Base-by-base conservation (phyloP, 2,329 filamentous ascomycete genomes). In the Stagonosporopsis cucurbitacearum region DNA sequence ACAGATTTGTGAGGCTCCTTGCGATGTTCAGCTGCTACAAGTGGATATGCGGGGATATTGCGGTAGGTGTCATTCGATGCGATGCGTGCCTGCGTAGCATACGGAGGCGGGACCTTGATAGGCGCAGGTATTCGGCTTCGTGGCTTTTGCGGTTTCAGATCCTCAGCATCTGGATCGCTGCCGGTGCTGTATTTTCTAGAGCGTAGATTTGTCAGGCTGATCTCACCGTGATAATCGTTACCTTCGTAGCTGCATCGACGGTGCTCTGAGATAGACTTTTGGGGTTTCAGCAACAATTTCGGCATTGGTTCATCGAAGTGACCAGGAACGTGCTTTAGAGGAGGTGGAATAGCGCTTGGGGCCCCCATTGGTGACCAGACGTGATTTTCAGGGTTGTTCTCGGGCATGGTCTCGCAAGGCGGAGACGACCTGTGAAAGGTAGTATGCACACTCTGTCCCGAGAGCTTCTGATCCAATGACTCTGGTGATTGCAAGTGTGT, bases 241-340 rank as follows among this genome's bases (percentile, higher is more conserved):
- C 65, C 67, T 43, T 67, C 64, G 22, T 71, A 69, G 50, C 68
- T 71, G 9, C 67, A 67, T 15, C 51, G 22, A 25, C 64, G 59
- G 25, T 39, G 11, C n/a, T 58, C 44, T 25, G 43, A 28, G 23
- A 23, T 30, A 11, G 50, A 54, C 9, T 37, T 56, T 12, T 57
- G 46, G 13, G 35, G 13, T 2, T 28, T 23, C 15, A 58, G 15
- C 28, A 33, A 1, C 9, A 2, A 9, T 6, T 25, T 19, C 19
- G 41, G 46, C 13, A 33, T 22, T 3, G 33, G 22, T 15, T 45
- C 32, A 3, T 35, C 26, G 5, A 2, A 1, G 3, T 42, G 7
- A 3, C 19, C 19, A 17, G n/a, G 20, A 1, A 47, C 35, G 4
- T 48, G 44, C 19, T 57, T 56, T 11, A 64, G 37, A 5, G 65